Conservation (phyloP, 2,329 filamentous ascomycete genomes). For the Lasiodiplodia gonubiensis region DNA sequence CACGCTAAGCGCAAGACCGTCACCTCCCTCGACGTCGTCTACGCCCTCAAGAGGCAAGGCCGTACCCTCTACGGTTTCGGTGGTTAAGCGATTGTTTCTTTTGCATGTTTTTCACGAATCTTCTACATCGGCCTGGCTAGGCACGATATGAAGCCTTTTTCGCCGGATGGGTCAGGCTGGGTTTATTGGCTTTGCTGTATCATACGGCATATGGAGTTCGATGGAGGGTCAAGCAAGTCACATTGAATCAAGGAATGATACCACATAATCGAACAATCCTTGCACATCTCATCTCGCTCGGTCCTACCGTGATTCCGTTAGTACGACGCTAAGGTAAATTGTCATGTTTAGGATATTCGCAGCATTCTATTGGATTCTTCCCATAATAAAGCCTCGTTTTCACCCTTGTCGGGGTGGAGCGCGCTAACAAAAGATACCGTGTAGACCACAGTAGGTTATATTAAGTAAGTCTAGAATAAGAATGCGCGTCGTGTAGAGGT, state of each 20-base stretch:
- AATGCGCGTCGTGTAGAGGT: too few relatives aligned
- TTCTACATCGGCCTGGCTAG: conserved; percentile 28
- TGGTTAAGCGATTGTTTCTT: conserved; percentile 65
- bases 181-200: conserved; percentile 29
- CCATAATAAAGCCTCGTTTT: too few relatives aligned
- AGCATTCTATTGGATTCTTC: too few relatives aligned
- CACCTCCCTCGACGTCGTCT: conserved; percentile 69
- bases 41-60: conserved; percentile 68
- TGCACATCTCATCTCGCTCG: background rate
- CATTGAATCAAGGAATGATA: conserved; percentile 29
- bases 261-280: conserved; percentile 26
- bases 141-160: conserved; percentile 25
- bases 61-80: conserved; percentile 85
- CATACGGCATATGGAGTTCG: conserved; percentile 29
- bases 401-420: too few relatives aligned
- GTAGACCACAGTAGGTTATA: too few relatives aligned
- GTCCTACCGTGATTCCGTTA: too few relatives aligned
- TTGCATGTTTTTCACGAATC: conserved; percentile 29
- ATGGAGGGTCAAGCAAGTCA: conserved; percentile 28
- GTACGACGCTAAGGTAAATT: too few relatives aligned
- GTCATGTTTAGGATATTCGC: too few relatives aligned
- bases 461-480: too few relatives aligned
- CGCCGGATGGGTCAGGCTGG: conserved; percentile 25
- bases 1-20: conserved; percentile 84
- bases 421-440: too few relatives aligned